Evolutionary conservation across 495 filamentous ascomycete genomes (phyloP), one percentile per base, ranked within the genome.

Genomic region (Filosporella fistucella): DNA sequence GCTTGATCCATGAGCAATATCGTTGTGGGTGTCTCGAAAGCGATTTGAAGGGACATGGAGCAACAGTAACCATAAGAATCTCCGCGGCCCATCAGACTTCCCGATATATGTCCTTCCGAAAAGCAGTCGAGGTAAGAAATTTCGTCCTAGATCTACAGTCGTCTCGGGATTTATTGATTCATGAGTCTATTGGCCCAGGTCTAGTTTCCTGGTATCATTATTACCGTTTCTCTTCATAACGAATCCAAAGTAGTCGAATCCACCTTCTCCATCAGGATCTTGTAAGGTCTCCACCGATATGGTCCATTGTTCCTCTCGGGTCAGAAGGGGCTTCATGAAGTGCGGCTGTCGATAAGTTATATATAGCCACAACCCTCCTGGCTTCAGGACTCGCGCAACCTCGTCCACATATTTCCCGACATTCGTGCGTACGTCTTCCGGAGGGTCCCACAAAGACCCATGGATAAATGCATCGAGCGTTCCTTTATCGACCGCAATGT

Each of bases 391-490:
- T 26, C 79, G 61, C 10, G 63, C 56, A 43, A 80, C 38, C 33
- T 46, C 45, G 41, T 58, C 34, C 12, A 81, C 61, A 51, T 83
- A 82, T 32, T 50, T 57, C 4, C 60, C 54, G 8, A 69, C 74
- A 52, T 79, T 79, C 10, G 71, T 56, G 44, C 57, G 65, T 1
- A 82, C 77, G 9, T 74, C 67, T 1, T 70, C 64, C 7, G 75
- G 74, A 5, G 79, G 76, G 54, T 69, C 71, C 78, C 77, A 81
- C 0, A 70, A 66, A 39, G 67, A 74, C 4, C 80, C 77, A 42
- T 76, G 65, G 16, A 85, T 70, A 71, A 83, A 80, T 26, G 74
- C 77, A 52, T 83, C 81, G 1, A 84, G 64, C 2, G 78, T 81
- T 4, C 69, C 74, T 55, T 84, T 84, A 52, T 83, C 77, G 48